Evolutionary conservation across 768 basidiomycete genomes (phyloP), one percentile per base, ranked within the genome.

Genomic region (Pisolithus marmoratus): DNA sequence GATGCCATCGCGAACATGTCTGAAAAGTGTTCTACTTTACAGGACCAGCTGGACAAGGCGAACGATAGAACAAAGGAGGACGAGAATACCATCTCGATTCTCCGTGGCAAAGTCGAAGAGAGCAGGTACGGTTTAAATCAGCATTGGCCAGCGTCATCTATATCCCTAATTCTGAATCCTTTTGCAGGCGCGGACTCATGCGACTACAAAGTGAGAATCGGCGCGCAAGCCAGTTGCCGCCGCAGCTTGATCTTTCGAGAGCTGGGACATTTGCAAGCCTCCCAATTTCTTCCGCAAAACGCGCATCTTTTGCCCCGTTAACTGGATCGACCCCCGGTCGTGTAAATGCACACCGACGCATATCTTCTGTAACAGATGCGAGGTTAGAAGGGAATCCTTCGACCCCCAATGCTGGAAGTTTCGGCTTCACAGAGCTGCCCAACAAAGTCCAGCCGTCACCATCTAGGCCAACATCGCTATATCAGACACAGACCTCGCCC

Each of bases 91-190:
- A 87, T 93, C 45, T 68, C 73, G 3, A 70, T 92, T 67, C 71
- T 93, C 46, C 79, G 90, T 34, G 75, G 80, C n/a, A 92, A 91
- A 65, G 87, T 92, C 3, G 90, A 92, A 60, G 90, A 92, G 67
- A 90, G 87, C 75, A 79, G 90, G 89, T 87, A 59, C 20, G 79
- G 34, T 15, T 57, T 42, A 9, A 24, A 42, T 24, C n/a, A n/a
- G n/a, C n/a, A 24, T 14, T 34, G 14, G 12, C 34, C 34, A 2
- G 29, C 11, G 11, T 29, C 29, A 11, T 29, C 5, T 34, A 15
- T 34, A 14, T 52, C 51, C 24, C 46, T 49, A 52, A 58, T 29
- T 34, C 36, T 58, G 43, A 50, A 44, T 38, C 42, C 8, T 23
- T 24, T 14, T 31, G 24, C 62, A 90, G 90, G 59, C 85, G 90